These are phyloP conservation scores for Cucurbita ficifolia DNA, from an alignment of 306 rosid genomes.

Conservation along the genomic window DNA sequence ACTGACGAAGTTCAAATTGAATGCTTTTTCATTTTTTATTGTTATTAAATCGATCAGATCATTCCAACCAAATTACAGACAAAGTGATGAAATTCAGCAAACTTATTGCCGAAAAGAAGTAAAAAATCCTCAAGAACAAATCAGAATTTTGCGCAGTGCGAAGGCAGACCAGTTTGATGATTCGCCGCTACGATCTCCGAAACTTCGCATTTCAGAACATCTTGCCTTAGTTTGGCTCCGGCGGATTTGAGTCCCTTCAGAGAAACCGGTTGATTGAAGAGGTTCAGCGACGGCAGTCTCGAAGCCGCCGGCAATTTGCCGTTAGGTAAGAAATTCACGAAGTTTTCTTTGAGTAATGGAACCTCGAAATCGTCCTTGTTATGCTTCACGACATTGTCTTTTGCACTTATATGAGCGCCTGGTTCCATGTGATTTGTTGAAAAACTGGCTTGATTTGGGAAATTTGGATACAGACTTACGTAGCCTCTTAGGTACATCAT, in stretches of 20 bases:
- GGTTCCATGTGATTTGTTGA: constrained; percentile 98
- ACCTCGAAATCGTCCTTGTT: constrained; percentile 78
- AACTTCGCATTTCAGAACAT: constrained; percentile 63
- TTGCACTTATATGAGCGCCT: constrained; percentile 93
- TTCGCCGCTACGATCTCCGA: constrained; percentile 68
- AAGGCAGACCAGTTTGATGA: constrained; percentile 65
- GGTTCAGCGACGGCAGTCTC: constrained; percentile 66
- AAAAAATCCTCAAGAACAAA: no score
- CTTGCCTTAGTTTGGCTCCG: constrained; percentile 86
- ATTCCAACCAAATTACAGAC: no score
- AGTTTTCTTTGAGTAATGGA: constrained; percentile 64
- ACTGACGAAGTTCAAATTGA: no score
- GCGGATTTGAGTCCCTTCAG: constrained; percentile 79
- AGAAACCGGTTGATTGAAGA: constrained; percentile 70
- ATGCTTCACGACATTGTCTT: constrained; percentile 62
- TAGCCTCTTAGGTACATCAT: constrained; percentile 98
- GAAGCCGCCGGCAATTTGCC: constrained; percentile 75
- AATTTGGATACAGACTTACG: constrained; percentile 82
- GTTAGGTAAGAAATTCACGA: constrained; percentile 38
- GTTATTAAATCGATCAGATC: no score
- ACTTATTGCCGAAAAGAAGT: no score
- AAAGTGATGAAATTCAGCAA: no score
- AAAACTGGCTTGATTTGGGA: constrained; percentile 82
- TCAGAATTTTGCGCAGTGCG: constrained; percentile 58
- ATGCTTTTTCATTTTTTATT: no score